Evolutionary conservation across 805 yeast species (phyloP), one percentile per base, ranked within the genome.

Genomic region (Candida andamanensis): DNA sequence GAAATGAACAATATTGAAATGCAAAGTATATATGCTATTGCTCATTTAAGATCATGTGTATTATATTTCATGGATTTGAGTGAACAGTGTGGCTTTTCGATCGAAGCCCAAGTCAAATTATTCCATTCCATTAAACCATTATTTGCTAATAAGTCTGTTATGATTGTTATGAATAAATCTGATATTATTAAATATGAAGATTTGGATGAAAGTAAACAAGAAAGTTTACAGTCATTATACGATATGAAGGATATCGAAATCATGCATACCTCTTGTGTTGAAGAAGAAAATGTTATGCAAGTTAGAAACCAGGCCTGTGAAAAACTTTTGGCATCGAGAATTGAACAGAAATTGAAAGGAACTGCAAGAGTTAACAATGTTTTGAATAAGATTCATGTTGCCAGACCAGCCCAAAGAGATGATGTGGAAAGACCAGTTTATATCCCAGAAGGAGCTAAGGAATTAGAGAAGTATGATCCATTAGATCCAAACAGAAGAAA

Each of bases 1-100:
- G 98, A 92, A 59, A 92, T 92, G 99, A 92, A 92, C 72, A 92
- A 92, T 65, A 92, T 92, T 61, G 99, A 92, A 70, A 92, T 92
- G 98, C 99, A 92, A 69, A 84, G 95, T 30, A 92, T 92, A 54
- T 92, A 92, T 54, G 98, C 98, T 41, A 87, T 92, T 71, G 98
- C 98, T 20, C 98, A 92, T 64, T 76, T 92, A 61, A 78, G 97
- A 58, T 89, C 97, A 17, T 85, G 97, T 60, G 95, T 92, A 27
- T 65, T 92, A 54, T 92, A 92, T 68, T 92, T 92, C 57, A 92
- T 92, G 98, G 99, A 92, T 72, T 73, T 90, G 48, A 85, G 95
- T 20, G 99, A 92, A 70, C 97, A 90, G 74, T 92, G 99, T 77
- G 99, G 99, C 30, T 92, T 90, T 69, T 79, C 95, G 15, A 78